A percentile compares a stretch with the other conserved stretches of the same genome.
phyloP scores from a whole-genome alignment of 2,329 filamentous ascomycete species.

The Ramichloridium luteum region DNA sequence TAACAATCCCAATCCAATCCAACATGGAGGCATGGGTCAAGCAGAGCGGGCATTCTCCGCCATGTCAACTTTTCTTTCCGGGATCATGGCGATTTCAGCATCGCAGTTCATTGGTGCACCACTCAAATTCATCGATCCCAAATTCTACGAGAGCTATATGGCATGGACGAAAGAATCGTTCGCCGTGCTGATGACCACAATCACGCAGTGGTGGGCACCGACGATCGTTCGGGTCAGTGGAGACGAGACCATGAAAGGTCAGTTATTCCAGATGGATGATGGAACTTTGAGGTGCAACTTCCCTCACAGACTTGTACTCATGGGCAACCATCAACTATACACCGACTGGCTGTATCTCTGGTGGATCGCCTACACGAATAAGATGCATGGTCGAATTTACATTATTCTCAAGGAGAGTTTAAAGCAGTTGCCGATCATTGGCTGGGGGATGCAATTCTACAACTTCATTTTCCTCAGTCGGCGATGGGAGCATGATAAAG shows the following conservation, averaged over 20 bases:
- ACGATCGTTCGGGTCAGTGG: conserved; percentile 73
- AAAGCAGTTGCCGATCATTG: conserved; percentile 67
- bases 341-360: conserved; percentile 88
- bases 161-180: conserved; percentile 76
- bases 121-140: conserved; percentile 61
- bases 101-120: conserved; percentile 68
- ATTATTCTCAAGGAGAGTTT: conserved; percentile 85
- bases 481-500: conserved; percentile 71
- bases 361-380: conserved; percentile 83
- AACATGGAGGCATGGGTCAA: conserved; percentile 36
- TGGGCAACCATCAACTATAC: conserved; percentile 80
- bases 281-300: conserved; percentile 68
- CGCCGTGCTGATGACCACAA: conserved; percentile 61
- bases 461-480: conserved; percentile 87
- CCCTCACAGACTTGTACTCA: conserved; percentile 67
- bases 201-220: conserved; percentile 81
- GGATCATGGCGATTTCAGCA: conserved; percentile 41
- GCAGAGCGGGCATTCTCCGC: conserved; percentile 39
- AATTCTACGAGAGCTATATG: conserved; percentile 78
- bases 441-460: conserved; percentile 72
- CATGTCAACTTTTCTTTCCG: conserved; percentile 39
- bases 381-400: conserved; percentile 75
- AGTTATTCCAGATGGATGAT: conserved; percentile 57
- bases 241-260: conserved; percentile 63
- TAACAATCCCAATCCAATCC: conserved; percentile 27